Evolutionary conservation across 208 protist genomes (phyloP), one percentile per base, ranked within the genome.

Genomic region (Acanthamoeba royreba): DNA sequence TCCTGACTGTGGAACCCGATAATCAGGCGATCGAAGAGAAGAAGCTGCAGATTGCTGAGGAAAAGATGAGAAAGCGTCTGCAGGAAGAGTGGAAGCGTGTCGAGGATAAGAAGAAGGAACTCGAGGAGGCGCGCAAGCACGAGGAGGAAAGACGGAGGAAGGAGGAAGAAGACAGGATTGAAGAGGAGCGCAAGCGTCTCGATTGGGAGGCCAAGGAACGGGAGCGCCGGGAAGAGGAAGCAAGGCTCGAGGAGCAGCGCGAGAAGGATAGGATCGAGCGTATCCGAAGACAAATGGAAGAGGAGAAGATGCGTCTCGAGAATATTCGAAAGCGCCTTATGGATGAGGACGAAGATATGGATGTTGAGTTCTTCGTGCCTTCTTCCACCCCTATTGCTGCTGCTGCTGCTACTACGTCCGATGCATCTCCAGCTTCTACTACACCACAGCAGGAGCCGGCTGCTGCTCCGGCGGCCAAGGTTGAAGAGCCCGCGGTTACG

Each of bases 31-130:
- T 81, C 38, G 72, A 81, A 43, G 72, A 81, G 72, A 81, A 81
- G 72, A 81, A 81, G 72, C 72, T 81, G 42, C 72, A 81, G 72
- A 81, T 81, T n/a, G 72, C 72, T 2, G 72, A 81, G 72, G 72
- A 81, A 35, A 81, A 81, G 72, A 81, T 81, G 72, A 43, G 35
- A 43, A 81, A 81, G 72, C 72, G 72, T 4, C 72, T 81, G 72
- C 72, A 81, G 72, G 72, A 81, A 43, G 72, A 81, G 72, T 81
- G 72, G 72, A 81, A 81, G 72, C 72, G 72, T 11, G 25, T 81
- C 8, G 72, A 81, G 72, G 13, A 15, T n/a, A 81, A 81, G 72
- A 81, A 81, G 72, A 11, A 45, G 40, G 72, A 81, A 43, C 72
- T 81, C 38, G 72, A 81, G 40, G 72, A 81, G 40, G 72, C 72